phyloP scores from a whole-genome alignment of 2,329 filamentous ascomycete genomes.

The Ophiostoma himal-ulmi region DNA sequence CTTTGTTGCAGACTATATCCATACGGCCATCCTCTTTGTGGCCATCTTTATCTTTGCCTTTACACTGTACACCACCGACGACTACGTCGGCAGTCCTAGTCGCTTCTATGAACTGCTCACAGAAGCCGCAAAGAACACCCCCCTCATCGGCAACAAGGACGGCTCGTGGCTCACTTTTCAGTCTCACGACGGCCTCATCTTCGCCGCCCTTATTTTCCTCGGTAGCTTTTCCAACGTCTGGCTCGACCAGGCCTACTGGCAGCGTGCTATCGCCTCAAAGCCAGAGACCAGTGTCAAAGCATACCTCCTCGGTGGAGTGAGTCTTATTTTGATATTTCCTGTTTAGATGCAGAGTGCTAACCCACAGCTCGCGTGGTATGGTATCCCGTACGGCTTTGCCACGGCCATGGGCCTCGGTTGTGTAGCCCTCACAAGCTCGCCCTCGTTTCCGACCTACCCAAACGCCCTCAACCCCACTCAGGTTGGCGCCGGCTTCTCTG shows the following conservation, averaged over 20 bases:
- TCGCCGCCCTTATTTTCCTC: constrained; percentile 36
- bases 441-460: constrained; percentile 33
- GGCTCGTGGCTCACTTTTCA: constrained; percentile 38
- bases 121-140: constrained; percentile 31
- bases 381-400: constrained; percentile 35
- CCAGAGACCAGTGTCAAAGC: constrained; percentile 39
- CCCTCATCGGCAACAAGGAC: constrained; percentile 32
- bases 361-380: constrained; percentile 34
- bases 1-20: constrained; percentile 40
- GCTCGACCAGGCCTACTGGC: constrained; percentile 42
- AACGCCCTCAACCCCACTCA: constrained; percentile 31
- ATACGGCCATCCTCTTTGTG: constrained; percentile 38
- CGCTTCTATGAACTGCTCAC: constrained; percentile 37
- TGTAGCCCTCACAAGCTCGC: constrained; percentile 30
- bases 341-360: not conserved
- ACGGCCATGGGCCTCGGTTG: constrained; percentile 35
- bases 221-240: constrained; percentile 36
- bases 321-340: not conserved
- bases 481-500: constrained; percentile 32
- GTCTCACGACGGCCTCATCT: constrained; percentile 35
- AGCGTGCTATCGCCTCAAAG: constrained; percentile 39
- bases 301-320: constrained; percentile 30
- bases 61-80: constrained; percentile 30
- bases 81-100: constrained; percentile 31
- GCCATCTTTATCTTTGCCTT: constrained; percentile 39